phyloP scores from a whole-genome alignment of 1,284 basidiomycete genomes.

The Erythrobasidium hasegawianum region DNA sequence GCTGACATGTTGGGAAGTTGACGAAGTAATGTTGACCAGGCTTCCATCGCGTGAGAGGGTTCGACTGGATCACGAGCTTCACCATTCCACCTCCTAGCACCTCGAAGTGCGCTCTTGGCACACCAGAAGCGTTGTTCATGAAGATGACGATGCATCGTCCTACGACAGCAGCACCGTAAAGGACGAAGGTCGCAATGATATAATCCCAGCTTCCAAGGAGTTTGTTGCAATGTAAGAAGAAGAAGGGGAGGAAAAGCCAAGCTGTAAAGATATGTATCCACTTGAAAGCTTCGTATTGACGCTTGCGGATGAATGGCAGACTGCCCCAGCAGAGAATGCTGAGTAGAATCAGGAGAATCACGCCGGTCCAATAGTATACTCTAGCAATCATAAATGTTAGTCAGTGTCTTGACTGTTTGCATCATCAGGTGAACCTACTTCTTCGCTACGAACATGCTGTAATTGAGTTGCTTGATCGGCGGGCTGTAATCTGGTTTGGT shows the following conservation, averaged over 20 bases:
- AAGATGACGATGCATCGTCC: constrained; percentile 48
- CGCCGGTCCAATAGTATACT: constrained; percentile 35
- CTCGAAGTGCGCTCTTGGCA: constrained; percentile 47
- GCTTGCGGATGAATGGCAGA: constrained; percentile 49
- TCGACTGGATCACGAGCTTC: constrained; percentile 43
- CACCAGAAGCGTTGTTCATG: constrained; percentile 43
- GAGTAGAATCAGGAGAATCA: constrained; percentile 52
- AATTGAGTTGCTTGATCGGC: constrained; percentile 38
- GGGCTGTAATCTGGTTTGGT: constrained; percentile 37
- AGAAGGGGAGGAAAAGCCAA: constrained; percentile 44
- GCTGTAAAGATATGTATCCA: constrained; percentile 47
- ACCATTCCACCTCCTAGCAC: constrained; percentile 48
- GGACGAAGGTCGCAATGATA: constrained; percentile 50
- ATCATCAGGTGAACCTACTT: constrained; percentile 2
- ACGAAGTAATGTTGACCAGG: constrained; percentile 54
- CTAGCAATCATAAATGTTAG: too few species aligned
- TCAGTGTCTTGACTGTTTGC: too few species aligned
- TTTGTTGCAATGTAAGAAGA: constrained; percentile 52
- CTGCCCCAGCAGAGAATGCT: constrained; percentile 47
- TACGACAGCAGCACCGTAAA: constrained; percentile 48
- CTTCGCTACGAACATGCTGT: constrained; percentile 36
- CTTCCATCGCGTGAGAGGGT: constrained; percentile 45
- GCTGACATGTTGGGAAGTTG: constrained; percentile 43
- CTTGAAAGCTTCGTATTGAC: constrained; percentile 53
- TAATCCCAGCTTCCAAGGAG: constrained; percentile 47